Percentiles rank a stretch among this genome's conserved stretches.
These are phyloP conservation scores for Globisporangium paroecandrum DNA, from an alignment of 352 stramenopile species.

Conservation along the genomic window DNA sequence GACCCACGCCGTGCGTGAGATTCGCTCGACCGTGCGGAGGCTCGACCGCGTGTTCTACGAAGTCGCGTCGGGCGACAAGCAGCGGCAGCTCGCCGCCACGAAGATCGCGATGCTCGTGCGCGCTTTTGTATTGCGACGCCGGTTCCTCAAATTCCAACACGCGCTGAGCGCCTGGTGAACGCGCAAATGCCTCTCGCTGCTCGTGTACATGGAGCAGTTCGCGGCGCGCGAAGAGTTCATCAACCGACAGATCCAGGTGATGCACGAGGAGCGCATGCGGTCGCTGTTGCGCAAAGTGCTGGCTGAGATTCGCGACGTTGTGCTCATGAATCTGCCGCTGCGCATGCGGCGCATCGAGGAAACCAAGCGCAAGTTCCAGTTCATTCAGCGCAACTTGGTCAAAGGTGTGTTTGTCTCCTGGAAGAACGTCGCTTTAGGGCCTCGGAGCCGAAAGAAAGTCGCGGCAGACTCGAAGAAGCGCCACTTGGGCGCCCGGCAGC, in stretches of 20 bases:
- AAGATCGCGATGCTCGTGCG: constrained; percentile 56
- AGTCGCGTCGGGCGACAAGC: constrained; percentile 67
- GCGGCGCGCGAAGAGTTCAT: constrained; percentile 62
- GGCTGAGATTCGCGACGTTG: constrained; percentile 62
- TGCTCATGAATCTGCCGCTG: constrained; percentile 65
- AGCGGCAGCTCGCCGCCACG: constrained; percentile 64
- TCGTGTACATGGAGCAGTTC: constrained; percentile 65
- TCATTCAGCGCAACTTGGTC: constrained; percentile 40
- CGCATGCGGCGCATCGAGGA: constrained; percentile 50
- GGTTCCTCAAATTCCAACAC: constrained; percentile 36
- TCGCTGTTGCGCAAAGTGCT: constrained; percentile 45
- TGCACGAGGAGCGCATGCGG: constrained; percentile 38
- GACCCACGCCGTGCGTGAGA: constrained; percentile 50
- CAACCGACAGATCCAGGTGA: constrained; percentile 39
- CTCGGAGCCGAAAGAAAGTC: constrained; percentile 54
- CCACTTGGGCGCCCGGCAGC: constrained; percentile 43
- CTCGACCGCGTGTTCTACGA: constrained; percentile 79
- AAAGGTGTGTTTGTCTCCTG: constrained; percentile 41
- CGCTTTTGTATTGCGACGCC: constrained; percentile 45
- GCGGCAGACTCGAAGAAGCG: constrained; percentile 37
- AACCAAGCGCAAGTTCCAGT: constrained; percentile 43
- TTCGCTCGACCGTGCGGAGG: constrained; percentile 58
- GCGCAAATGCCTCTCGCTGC: constrained; percentile 32
- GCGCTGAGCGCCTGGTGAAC: constrained; percentile 55
- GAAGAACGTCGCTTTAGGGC: constrained; percentile 51